phyloP scores from a whole-genome alignment of 2,329 filamentous ascomycete species.

The Phaeophleospora eucalypticola region DNA sequence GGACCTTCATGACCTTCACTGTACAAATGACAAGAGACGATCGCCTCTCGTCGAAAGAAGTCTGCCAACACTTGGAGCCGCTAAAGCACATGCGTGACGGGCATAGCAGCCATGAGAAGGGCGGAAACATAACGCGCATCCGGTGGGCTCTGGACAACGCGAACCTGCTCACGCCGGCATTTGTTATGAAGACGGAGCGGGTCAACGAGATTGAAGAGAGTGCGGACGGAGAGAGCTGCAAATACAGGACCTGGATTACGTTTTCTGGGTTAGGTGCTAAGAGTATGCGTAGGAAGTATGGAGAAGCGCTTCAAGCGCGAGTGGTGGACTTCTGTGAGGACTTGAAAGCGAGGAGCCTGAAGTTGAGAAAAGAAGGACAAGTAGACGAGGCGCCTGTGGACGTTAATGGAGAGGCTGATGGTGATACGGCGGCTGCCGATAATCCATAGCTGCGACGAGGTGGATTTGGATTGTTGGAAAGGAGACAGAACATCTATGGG shows the following conservation, averaged over 20 bases:
- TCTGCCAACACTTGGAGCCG: constrained; percentile 35
- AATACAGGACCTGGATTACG: constrained; percentile 44
- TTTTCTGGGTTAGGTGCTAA: constrained; percentile 42
- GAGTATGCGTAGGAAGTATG: constrained; percentile 42
- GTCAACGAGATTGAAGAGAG: constrained; percentile 46
- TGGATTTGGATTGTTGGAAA: too few relatives aligned
- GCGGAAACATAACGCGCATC: constrained; percentile 29
- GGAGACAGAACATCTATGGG: too few relatives aligned
- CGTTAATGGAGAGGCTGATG: not conserved
- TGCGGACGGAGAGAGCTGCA: constrained; percentile 29
- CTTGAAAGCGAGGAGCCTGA: constrained; percentile 2
- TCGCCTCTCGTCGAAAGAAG: constrained; percentile 27
- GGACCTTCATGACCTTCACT: constrained; percentile 44
- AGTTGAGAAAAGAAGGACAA: not conserved
- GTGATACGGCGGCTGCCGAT: too few relatives aligned
- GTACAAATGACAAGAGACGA: constrained; percentile 38
- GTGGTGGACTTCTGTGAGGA: constrained; percentile 7
- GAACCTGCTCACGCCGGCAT: constrained; percentile 25
- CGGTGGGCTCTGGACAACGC: constrained; percentile 32
- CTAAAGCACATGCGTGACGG: constrained; percentile 25
- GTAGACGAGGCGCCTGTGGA: not conserved
- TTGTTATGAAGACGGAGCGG: constrained; percentile 41
- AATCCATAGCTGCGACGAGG: too few relatives aligned
- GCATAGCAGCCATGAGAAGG: constrained; percentile 9
- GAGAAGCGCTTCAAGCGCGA: constrained; percentile 26